Conservation (phyloP, 345 rosid genomes). For the Acer saccharum region DNA sequence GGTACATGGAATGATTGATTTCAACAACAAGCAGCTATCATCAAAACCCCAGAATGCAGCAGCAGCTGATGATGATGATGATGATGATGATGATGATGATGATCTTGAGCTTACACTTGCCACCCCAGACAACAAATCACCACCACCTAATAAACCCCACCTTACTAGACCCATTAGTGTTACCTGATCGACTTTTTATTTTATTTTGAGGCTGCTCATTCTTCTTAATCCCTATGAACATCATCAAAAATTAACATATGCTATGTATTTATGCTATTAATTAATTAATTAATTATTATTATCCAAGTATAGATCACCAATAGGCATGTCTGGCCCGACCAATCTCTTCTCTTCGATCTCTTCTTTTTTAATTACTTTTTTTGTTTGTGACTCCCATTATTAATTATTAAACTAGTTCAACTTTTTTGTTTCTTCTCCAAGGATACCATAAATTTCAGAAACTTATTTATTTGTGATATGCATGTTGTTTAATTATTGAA, state of each 20-base stretch:
- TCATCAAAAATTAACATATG: neutral
- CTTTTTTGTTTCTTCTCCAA: neutral
- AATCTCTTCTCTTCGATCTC: neutral
- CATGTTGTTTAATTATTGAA: neutral
- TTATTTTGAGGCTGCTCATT: neutral
- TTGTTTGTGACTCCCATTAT: neutral
- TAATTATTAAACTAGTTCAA: neutral
- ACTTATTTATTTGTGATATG: no score
- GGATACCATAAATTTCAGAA: no score
- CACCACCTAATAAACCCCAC: conserved; percentile 24
- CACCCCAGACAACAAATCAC: conserved; percentile 33
- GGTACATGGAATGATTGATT: conserved; percentile 10
- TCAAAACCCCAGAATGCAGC: conserved; percentile 5
- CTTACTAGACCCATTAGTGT: conserved; percentile 45
- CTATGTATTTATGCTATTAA: neutral
- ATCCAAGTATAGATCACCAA: no score
- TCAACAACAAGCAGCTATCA: conserved; percentile 1
- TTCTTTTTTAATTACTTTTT: neutral
- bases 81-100: neutral
- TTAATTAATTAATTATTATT: neutral
- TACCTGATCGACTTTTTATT: conserved; percentile 15
- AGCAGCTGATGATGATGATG: neutral
- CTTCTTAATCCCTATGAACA: neutral
- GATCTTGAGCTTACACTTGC: conserved; percentile 60
- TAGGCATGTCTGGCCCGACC: neutral